phyloP scores from a whole-genome alignment of 1,284 basidiomycete species.

The Melanopsichium pennsylvanicum region DNA sequence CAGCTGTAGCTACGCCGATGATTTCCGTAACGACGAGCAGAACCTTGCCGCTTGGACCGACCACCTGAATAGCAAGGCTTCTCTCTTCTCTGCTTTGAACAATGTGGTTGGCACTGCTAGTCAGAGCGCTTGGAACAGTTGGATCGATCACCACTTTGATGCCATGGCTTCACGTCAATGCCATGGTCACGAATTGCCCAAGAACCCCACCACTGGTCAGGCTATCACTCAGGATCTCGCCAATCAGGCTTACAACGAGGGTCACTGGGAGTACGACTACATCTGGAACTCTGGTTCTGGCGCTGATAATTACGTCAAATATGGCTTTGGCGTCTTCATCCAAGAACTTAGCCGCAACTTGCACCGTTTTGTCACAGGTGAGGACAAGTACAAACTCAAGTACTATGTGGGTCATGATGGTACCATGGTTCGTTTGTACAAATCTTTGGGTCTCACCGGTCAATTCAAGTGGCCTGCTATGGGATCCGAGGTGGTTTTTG shows the following conservation, averaged over 20 bases:
- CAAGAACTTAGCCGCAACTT: constrained; percentile 38
- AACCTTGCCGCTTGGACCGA: constrained; percentile 68
- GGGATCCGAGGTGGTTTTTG: constrained; percentile 45
- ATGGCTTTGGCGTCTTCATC: constrained; percentile 44
- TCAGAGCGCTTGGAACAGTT: constrained; percentile 69
- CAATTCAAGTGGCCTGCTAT: constrained; percentile 45
- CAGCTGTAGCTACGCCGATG: constrained; percentile 69
- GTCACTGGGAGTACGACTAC: constrained; percentile 55
- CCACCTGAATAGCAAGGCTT: constrained; percentile 68
- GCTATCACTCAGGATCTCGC: constrained; percentile 36
- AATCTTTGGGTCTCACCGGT: constrained; percentile 32
- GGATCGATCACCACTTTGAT: constrained; percentile 67
- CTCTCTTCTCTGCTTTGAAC: constrained; percentile 68
- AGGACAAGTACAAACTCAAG: constrained; percentile 34
- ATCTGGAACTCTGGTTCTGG: constrained; percentile 49
- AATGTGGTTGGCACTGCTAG: constrained; percentile 69
- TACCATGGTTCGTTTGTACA: constrained; percentile 53
- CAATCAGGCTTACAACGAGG: constrained; percentile 45
- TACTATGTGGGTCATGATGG: constrained; percentile 53
- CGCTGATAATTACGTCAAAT: constrained; percentile 51
- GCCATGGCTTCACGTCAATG: constrained; percentile 50
- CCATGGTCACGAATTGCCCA: constrained; percentile 41
- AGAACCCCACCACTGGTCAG: constrained; percentile 18
- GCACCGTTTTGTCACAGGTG: constrained; percentile 5
- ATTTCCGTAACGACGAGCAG: constrained; percentile 66